A percentile compares a stretch with the other conserved stretches of the same genome.
Conservation (phyloP, 257 asterid genomes). For the Lantana camara region DNA sequence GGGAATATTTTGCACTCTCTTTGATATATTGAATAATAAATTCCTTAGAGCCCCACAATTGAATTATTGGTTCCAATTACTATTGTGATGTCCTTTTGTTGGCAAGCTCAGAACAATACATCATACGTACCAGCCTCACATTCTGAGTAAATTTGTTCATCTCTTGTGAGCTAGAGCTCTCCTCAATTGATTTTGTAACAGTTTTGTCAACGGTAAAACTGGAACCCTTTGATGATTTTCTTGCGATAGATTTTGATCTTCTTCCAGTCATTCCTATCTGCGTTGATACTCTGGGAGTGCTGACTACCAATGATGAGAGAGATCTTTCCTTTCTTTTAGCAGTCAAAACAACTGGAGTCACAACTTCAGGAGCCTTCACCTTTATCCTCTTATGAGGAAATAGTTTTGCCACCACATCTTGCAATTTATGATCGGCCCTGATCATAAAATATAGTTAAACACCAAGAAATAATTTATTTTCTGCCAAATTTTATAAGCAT, state of each 20-base stretch:
- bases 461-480: not conserved
- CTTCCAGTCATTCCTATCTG: conserved; percentile 54
- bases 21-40: no score
- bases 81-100: not conserved
- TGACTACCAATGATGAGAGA: conserved; percentile 61
- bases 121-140: conserved; percentile 59
- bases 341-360: conserved; percentile 42
- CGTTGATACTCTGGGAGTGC: conserved; percentile 57
- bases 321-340: conserved; percentile 69
- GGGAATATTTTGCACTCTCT: no score
- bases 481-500: not conserved
- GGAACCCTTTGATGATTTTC: conserved; percentile 42
- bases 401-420: conserved; percentile 53
- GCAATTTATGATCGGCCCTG: conserved; percentile 68
- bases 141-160: conserved; percentile 56
- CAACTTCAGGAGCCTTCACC: conserved; percentile 45
- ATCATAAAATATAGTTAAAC: conserved; percentile 12
- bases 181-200: conserved; percentile 44
- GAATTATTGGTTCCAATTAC: no score
- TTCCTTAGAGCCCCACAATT: no score
- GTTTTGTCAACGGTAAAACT: conserved; percentile 51
- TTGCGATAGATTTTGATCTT: conserved; percentile 46
- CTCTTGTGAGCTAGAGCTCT: conserved; percentile 73
- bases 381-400: conserved; percentile 59
- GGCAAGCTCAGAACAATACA: conserved; percentile 21